Evolutionary conservation across 352 stramenopile genomes (phyloP).

Genomic region (Globisporangium nodosum): DNA sequence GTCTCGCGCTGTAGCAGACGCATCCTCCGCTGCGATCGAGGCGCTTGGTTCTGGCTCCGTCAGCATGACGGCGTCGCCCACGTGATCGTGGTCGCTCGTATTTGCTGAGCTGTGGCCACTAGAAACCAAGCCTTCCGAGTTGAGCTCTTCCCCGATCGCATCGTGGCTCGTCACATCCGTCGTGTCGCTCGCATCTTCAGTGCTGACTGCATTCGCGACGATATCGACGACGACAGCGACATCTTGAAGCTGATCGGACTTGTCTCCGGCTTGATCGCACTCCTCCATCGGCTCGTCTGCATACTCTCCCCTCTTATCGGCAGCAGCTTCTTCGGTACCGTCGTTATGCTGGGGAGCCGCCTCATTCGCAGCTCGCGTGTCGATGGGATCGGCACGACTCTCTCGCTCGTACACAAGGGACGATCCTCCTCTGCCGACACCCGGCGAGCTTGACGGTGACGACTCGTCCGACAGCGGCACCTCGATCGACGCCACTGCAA

Average conservation of each 20-base stretch:
- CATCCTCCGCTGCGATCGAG: background rate
- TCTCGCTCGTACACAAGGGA: background rate
- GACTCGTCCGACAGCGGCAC: conserved; percentile 2
- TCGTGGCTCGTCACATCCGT: conserved; percentile 2
- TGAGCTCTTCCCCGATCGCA: background rate
- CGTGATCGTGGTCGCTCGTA: background rate
- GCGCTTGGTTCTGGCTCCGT: background rate
- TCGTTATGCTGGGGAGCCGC: background rate
- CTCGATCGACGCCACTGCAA: background rate
- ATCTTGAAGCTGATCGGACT: background rate
- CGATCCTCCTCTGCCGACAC: background rate
- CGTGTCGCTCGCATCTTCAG: background rate
- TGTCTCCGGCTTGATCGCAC: background rate
- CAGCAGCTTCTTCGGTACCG: background rate
- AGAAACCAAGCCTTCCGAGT: background rate
- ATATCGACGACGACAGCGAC: background rate
- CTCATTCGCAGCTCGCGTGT: background rate
- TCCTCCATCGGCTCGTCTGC: background rate
- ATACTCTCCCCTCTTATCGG: background rate
- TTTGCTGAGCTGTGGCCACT: background rate
- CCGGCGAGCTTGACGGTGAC: background rate
- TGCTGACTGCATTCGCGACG: background rate
- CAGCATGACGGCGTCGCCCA: background rate
- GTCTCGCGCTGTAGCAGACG: no score
- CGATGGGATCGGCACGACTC: background rate